Conservation (phyloP, 495 filamentous ascomycete species). For the Aspergillus bertholletiae region DNA sequence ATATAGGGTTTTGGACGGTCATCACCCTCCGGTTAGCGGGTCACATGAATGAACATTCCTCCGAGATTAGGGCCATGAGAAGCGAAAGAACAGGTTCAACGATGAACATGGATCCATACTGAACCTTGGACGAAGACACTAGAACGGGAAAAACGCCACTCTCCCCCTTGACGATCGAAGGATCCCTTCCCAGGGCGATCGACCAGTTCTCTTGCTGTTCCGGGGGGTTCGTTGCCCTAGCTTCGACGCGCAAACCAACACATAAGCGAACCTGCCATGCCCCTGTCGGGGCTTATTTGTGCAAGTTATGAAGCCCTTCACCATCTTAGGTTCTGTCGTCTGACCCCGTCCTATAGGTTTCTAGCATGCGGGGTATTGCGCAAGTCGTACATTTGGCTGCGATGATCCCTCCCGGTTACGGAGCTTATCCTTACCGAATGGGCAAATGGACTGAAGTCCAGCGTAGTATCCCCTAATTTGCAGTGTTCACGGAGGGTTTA, state of each 20-base stretch:
- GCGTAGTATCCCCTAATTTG: background rate
- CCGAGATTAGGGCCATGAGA: no score
- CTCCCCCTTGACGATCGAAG: no score
- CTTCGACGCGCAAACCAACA: background rate
- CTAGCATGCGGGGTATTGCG: background rate
- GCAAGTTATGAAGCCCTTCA: background rate
- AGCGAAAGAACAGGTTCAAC: no score
- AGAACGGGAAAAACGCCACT: no score
- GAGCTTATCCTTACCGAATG: background rate
- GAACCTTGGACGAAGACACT: no score
- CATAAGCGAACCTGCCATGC: background rate
- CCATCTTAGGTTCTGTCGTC: background rate
- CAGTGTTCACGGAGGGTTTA: background rate
- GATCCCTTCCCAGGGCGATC: no score
- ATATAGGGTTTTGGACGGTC: background rate
- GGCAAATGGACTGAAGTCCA: background rate
- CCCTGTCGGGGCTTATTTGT: background rate
- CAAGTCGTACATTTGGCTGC: background rate
- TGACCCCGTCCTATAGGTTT: no score
- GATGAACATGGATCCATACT: no score
- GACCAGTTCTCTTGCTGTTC: no score
- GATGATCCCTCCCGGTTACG: background rate
- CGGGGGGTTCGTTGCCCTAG: no score
- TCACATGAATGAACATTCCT: background rate
- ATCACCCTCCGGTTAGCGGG: background rate